phyloP scores from a whole-genome alignment of 1,284 basidiomycete species.

The Ustilago loliicola region DNA sequence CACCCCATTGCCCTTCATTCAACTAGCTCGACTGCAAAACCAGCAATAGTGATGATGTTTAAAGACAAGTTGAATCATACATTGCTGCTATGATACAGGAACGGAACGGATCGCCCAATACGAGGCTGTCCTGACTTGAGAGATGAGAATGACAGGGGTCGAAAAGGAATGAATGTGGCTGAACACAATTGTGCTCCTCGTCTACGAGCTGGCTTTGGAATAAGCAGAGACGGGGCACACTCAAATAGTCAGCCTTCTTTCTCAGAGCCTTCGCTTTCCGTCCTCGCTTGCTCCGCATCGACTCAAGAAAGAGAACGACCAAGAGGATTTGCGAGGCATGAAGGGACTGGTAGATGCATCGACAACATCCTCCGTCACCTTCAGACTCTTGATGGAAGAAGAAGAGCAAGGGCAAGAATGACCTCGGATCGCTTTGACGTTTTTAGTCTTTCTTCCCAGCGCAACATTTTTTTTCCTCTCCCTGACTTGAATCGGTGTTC shows the following conservation, averaged over 20 bases:
- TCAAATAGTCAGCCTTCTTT: slow-evolving; percentile 54
- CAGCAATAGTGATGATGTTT: too few relatives aligned
- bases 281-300: slow-evolving; percentile 5
- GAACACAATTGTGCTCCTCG: slow-evolving; percentile 57
- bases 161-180: slow-evolving; percentile 32
- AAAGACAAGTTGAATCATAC: too few relatives aligned
- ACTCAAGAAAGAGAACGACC: background rate
- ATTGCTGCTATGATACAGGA: too few relatives aligned
- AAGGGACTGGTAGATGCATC: slow-evolving; percentile 51
- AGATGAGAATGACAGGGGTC: background rate
- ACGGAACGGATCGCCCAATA: too few relatives aligned
- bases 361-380: slow-evolving; percentile 43
- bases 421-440: background rate
- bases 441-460: background rate
- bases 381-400: slow-evolving; percentile 42
- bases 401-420: slow-evolving; percentile 6
- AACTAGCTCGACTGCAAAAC: too few relatives aligned
- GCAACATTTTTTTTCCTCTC: background rate
- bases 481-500: background rate
- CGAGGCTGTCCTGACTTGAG: background rate
- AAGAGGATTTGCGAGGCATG: slow-evolving; percentile 21
- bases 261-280: slow-evolving; percentile 43
- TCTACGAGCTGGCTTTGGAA: slow-evolving; percentile 23
- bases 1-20: too few relatives aligned
- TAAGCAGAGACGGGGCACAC: slow-evolving; percentile 53